A percentile compares a stretch with the other conserved stretches of the same genome.
phyloP scores from a whole-genome alignment of 2,329 filamentous ascomycete species.

The Monilinia fructigena region DNA sequence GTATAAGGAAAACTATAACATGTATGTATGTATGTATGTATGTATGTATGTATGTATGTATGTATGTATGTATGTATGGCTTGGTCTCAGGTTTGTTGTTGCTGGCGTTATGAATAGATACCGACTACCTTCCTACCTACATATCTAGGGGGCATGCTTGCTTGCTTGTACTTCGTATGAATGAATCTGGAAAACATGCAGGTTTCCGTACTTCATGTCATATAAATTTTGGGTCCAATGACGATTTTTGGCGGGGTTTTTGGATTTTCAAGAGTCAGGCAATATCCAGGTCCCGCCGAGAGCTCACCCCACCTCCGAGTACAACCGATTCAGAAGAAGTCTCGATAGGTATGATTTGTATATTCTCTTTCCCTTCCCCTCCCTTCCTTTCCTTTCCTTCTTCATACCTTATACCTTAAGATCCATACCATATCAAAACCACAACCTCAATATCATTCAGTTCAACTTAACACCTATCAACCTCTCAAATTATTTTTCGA shows the following conservation, averaged over 20 bases:
- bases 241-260: constrained; percentile 22
- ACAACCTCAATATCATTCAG: not conserved
- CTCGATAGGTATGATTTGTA: constrained; percentile 17
- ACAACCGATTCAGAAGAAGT: constrained; percentile 20
- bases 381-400: no score
- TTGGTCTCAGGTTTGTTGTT: no score
- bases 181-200: no score
- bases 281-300: constrained; percentile 2
- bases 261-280: constrained; percentile 7
- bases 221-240: constrained; percentile 14
- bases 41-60: no score
- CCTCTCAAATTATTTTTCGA: constrained; percentile 4
- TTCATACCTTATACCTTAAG: not conserved
- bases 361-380: not conserved
- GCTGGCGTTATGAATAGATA: no score
- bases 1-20: no score
- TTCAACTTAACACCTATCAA: not conserved
- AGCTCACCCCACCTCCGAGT: constrained; percentile 19
- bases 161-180: no score
- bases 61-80: no score
- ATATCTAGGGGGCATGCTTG: no score
- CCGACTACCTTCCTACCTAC: no score
- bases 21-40: no score
- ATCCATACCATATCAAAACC: not conserved
- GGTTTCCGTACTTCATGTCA: no score